Conservation (phyloP, 139 green algal genomes). For the Micromonas pusilla region DNA sequence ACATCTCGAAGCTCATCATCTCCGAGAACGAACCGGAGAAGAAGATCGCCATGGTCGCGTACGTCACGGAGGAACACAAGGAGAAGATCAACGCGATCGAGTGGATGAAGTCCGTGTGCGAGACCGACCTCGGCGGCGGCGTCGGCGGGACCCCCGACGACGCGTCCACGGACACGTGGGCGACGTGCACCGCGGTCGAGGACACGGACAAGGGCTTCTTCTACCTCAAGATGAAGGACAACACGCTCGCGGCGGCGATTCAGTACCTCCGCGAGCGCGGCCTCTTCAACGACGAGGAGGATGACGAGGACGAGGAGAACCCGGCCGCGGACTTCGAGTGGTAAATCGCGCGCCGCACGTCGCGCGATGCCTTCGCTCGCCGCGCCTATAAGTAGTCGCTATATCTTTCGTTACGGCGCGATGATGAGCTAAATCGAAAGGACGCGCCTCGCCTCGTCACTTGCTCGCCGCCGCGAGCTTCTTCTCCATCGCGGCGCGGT, state of each 20-base stretch:
- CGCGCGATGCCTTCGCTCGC: too few relatives aligned
- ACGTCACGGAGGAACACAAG: slow-evolving; percentile 23
- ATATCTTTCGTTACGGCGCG: too few relatives aligned
- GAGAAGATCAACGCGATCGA: slow-evolving; percentile 25
- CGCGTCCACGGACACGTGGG: background rate
- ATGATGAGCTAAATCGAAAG: too few relatives aligned
- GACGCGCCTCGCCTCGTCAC: too few relatives aligned
- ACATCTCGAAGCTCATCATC: slow-evolving; percentile 36
- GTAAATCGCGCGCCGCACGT: slow-evolving; percentile 3
- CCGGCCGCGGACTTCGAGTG: slow-evolving; percentile 20
- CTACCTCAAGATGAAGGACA: slow-evolving; percentile 31
- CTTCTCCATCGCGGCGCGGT: slow-evolving; percentile 3
- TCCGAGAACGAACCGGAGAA: slow-evolving; percentile 9
- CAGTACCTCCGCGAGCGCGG: slow-evolving; percentile 13
- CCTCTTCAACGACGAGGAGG: slow-evolving; percentile 17
- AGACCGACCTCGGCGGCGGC: slow-evolving; percentile 17
- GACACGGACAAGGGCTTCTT: slow-evolving; percentile 16
- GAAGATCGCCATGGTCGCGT: slow-evolving; percentile 26
- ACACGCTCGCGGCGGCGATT: slow-evolving; percentile 4
- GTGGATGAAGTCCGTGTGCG: slow-evolving; percentile 23
- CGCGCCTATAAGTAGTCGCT: too few relatives aligned
- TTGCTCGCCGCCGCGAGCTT: too few relatives aligned
- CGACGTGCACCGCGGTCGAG: background rate
- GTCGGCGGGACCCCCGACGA: slow-evolving; percentile 9
- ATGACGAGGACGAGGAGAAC: slow-evolving; percentile 16